Conservation (phyloP, 208 protist species). For the Crithidia brevicula region DNA sequence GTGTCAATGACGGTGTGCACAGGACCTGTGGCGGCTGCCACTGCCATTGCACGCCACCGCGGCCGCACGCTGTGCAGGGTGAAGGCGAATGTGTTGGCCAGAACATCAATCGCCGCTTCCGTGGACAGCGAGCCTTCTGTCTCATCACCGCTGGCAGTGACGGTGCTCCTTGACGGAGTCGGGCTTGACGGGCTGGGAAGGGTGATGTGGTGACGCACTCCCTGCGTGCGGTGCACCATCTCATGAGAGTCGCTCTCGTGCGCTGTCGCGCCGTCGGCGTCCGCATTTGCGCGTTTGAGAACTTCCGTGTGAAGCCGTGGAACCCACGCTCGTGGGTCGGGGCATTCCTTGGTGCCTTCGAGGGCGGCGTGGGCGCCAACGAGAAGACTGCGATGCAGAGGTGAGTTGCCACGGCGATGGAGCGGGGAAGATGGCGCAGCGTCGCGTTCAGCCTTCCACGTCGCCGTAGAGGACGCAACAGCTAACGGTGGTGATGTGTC, state of each 20-base stretch:
- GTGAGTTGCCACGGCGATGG: too few species aligned
- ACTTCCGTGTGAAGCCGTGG: neutral
- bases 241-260: neutral
- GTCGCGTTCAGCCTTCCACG: too few species aligned
- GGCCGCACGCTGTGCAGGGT: slow-evolving; percentile 26
- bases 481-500: neutral
- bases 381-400: slow-evolving; percentile 21
- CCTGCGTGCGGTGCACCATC: neutral
- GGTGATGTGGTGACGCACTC: too few species aligned
- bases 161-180: neutral
- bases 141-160: neutral
- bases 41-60: slow-evolving; percentile 9
- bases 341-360: slow-evolving; percentile 7
- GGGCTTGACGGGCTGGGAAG: too few species aligned
- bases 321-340: slow-evolving; percentile 10
- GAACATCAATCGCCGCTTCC: slow-evolving; percentile 12
- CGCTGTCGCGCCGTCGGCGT: neutral
- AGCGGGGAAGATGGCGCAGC: too few species aligned
- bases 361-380: slow-evolving; percentile 25
- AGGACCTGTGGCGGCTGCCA: neutral
- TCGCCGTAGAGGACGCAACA: neutral
- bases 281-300: neutral
- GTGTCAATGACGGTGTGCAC: neutral
- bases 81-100: slow-evolving; percentile 32
- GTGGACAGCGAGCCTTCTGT: neutral